Evolutionary conservation across 345 rosid species (phyloP), one percentile per base, ranked within the genome.

Genomic region (Sonneratia caseolaris): DNA sequence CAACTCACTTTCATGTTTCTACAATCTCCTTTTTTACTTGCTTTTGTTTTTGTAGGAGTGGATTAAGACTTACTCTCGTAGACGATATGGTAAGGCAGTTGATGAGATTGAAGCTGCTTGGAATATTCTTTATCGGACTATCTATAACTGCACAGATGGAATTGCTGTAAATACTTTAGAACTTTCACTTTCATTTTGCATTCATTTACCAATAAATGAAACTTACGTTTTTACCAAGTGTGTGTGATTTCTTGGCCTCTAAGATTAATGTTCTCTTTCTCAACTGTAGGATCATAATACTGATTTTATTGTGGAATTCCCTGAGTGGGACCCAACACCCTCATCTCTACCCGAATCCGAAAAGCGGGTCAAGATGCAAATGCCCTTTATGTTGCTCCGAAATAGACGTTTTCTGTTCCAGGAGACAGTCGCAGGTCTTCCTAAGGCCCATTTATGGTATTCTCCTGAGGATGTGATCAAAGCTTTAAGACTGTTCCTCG

Each of bases 371-470:
- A 64, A 72, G 78, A 80, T 74, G 72, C 81, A 59, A 40, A 77
- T 53, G 64, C 72, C 77, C 73, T 65, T 13, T 68, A 68, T 55
- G 2, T 61, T 74, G 77, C 71, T 76, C 37, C 79, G 81, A 79
- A 43, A 71, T 37, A 82, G 89, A 82, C 89, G 93, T 79, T 85
- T 82, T 76, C 82, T 90, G 74, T 79, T 78, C 68, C 76, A 85
- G 81, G 82, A 76, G 32, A 73, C 70, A 35, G 80, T 49, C 79
- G 80, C 90, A 15, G 72, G 27, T 76, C 62, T 86, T 56, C 98
- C 96, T 32, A 78, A 78, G 80, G 88, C 95, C 16, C 98, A 94
- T 86, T 68, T 88, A 77, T 94, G 98, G 98, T 94, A 94, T 75
- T 84, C 95, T 21, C 76, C 86, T 61, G 59, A 71, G 70, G 86